phyloP scores from a whole-genome alignment of 208 protist genomes.

The Zelonia costaricensis region DNA sequence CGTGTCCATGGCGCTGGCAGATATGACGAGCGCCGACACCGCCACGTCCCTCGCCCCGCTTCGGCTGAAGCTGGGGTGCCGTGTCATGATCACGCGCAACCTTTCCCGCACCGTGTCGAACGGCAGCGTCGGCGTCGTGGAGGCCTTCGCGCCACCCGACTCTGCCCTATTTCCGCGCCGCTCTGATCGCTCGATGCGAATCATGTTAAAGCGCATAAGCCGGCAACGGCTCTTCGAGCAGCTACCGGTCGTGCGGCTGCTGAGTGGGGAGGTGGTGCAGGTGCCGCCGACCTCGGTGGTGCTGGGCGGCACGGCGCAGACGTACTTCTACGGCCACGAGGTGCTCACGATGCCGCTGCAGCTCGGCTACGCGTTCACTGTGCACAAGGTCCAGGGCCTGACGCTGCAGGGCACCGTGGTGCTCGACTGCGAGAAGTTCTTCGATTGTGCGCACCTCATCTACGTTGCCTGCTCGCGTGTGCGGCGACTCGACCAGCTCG shows the following conservation, averaged over 20 bases:
- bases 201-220: slow-evolving; percentile 28
- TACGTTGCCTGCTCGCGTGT: slow-evolving; percentile 91
- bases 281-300: slow-evolving; percentile 63
- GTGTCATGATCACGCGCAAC: slow-evolving; percentile 91
- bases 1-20: slow-evolving; percentile 66
- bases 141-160: slow-evolving; percentile 78
- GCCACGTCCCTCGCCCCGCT: slow-evolving; percentile 63
- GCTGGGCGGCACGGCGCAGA: slow-evolving; percentile 69
- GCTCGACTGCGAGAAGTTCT: slow-evolving; percentile 86
- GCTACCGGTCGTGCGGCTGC: slow-evolving; percentile 83
- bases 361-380: slow-evolving; percentile 91
- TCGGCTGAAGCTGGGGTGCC: slow-evolving; percentile 85
- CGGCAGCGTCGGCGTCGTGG: slow-evolving; percentile 86
- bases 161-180: slow-evolving; percentile 66
- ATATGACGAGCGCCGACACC: slow-evolving; percentile 47
- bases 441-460: slow-evolving; percentile 88
- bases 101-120: slow-evolving; percentile 86
- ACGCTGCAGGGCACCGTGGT: slow-evolving; percentile 84
- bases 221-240: slow-evolving; percentile 43
- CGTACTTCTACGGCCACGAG: slow-evolving; percentile 86
- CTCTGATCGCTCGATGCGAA: slow-evolving; percentile 13
- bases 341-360: slow-evolving; percentile 79
- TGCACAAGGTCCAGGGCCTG: slow-evolving; percentile 93
- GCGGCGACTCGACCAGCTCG: slow-evolving; percentile 76
- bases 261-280: slow-evolving; percentile 76